Base-by-base conservation (phyloP, 768 basidiomycete genomes). In the Coprinopsis strossmayeri region DNA sequence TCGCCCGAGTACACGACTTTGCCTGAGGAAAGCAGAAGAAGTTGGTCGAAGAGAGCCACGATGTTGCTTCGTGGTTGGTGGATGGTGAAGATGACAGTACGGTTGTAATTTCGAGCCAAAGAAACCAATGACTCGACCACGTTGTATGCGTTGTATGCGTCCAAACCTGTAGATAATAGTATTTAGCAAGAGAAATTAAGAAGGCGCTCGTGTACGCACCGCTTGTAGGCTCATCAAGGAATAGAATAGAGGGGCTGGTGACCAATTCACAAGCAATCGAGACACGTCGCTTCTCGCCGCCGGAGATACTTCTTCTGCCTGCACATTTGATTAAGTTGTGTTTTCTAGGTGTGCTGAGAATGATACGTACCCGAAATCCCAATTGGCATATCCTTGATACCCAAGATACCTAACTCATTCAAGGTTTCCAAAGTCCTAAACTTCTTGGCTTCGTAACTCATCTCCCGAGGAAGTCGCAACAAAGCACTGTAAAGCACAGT, bases 61-160 rank as follows among this genome's bases (percentile, higher is more conserved):
- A 99, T 98, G 66, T 97, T 97, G 63, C 91, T 93, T 44, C 95
- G 84, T 12, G 95, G 96, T 64, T 98, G 96, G 59, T 99, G 96
- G 49, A 99, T 98, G 0, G 95, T 98, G 69, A 98, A 96, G 50
- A 98, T 76, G 44, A 98, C 91, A 0, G 94, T 98, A 27, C 95
- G 84, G 55, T 94, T 91, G 66, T 92, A 98, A 57, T 86, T 80
- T 24, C 81, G 72, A 3, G 94, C 91, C 20, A 98, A 77, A 13
- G 86, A 83, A 1, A 87, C 85, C 20, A 99, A 75, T 28, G 85
- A 82, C 34, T 94, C 92, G 28, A 99, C 74, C 54, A 99, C 95
- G 55, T 96, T 97, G 72, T 78, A 87, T 0, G 96, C 95, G 53
- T 98, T 98, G 69, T 82, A 98, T 0, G 95, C 82, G 59, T 99